Evolutionary conservation across 768 basidiomycete species (phyloP), one percentile per base, ranked within the genome.

Genomic region (Albatrellus ellisii): DNA sequence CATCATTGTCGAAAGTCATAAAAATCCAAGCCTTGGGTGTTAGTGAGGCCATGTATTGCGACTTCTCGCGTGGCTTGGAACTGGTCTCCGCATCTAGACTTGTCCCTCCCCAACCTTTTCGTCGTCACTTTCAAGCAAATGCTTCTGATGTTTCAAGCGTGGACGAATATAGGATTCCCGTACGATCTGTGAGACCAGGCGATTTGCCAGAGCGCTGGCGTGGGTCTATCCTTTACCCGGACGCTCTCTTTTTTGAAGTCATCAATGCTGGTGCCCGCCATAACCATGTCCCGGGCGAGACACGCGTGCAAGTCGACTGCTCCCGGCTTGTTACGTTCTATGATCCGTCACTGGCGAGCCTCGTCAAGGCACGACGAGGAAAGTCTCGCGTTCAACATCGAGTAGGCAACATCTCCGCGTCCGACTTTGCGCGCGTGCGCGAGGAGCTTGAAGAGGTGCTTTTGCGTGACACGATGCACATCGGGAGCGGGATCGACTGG

Each of bases 141-240:
- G 3, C 11, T 14, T 21, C 34, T 36, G 12, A 20, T n/a, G 17
- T 21, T 21, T 21, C 12, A 11, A 21, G 22, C 18, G 10, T n/a
- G 3, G 18, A 4, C 14, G 59, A 61, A 67, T 46, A 70, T 73
- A 68, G 70, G 46, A 29, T 15, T 28, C 31, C n/a, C n/a, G n/a
- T n/a, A n/a, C n/a, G n/a, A n/a, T n/a, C n/a, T n/a, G n/a, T n/a
- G n/a, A n/a, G n/a, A n/a, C n/a, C n/a, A n/a, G n/a, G n/a, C n/a
- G n/a, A n/a, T 18, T 24, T 33, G 15, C 41, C 41, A 5, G 15
- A 18, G 12, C 40, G 45, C 12, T 46, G 45, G 45, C 26, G 24
- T 9, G 45, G 45, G 9, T 26, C 24, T 15, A 29, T 24, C 28
- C 31, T 25, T 11, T n/a, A 44, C 35, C 27, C 21, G 24, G 31